Conservation (phyloP, 495 filamentous ascomycete species). For the Hypoxylon fuscum region DNA sequence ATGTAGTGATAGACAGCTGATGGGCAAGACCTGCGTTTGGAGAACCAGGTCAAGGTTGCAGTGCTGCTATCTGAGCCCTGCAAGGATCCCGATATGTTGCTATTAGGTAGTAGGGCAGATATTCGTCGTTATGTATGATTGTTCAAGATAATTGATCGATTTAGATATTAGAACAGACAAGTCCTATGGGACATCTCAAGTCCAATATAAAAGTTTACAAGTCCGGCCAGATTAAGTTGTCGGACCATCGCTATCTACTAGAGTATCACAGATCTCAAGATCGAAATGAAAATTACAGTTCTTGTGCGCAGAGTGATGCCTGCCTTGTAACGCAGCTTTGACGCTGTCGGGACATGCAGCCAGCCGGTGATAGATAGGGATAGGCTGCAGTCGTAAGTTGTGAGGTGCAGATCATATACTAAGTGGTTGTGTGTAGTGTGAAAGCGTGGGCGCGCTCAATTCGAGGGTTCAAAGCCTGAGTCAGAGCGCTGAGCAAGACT, state of each 20-base stretch:
- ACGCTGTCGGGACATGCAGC: conserved; percentile 26
- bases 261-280: conserved; percentile 23
- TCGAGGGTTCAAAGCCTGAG: background rate
- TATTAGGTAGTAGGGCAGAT: conserved; percentile 3
- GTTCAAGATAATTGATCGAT: conserved; percentile 1
- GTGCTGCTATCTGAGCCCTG: conserved; percentile 8
- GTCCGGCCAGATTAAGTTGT: no score
- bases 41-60: conserved; percentile 24
- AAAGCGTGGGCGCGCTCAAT: background rate
- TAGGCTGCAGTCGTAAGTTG: background rate
- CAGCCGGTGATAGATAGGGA: conserved; percentile 21
- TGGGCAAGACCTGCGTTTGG: conserved; percentile 5
- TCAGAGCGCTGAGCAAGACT: background rate
- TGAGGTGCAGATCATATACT: background rate
- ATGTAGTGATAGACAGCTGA: conserved; percentile 12
- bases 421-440: background rate
- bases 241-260: background rate
- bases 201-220: no score
- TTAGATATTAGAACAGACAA: background rate
- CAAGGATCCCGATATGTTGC: conserved; percentile 29
- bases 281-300: conserved; percentile 20
- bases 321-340: conserved; percentile 12
- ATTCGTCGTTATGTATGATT: background rate
- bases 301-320: conserved; percentile 1
- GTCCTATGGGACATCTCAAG: background rate